A percentile compares a stretch with the other conserved stretches of the same genome.
Conservation (phyloP, 352 stramenopile species). For the Aphanomyces euteiches region DNA sequence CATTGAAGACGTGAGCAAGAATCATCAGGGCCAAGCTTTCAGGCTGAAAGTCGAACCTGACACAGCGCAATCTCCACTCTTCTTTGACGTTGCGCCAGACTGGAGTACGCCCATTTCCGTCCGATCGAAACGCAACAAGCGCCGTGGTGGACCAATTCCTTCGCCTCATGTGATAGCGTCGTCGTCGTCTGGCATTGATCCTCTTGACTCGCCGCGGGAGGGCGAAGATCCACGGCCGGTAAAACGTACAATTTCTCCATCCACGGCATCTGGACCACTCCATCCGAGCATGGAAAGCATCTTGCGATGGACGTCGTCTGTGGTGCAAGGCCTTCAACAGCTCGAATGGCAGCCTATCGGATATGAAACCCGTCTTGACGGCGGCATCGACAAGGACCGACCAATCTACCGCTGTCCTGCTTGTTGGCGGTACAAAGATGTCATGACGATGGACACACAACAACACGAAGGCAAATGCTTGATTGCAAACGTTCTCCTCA, state of each 20-base stretch:
- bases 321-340: conserved; percentile 73
- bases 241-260: conserved; percentile 14
- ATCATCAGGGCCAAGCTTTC: conserved; percentile 95
- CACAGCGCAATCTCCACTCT: conserved; percentile 79
- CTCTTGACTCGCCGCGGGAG: conserved; percentile 2
- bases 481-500: conserved; percentile 76
- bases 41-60: conserved; percentile 88
- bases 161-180: neutral
- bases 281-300: conserved; percentile 71
- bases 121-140: conserved; percentile 93
- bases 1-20: conserved; percentile 96
- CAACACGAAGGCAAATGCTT: conserved; percentile 81
- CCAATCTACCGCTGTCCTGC: conserved; percentile 79
- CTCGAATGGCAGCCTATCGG: conserved; percentile 78
- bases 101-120: conserved; percentile 90
- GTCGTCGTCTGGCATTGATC: conserved; percentile 3
- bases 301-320: conserved; percentile 60
- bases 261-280: conserved; percentile 41
- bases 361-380: conserved; percentile 73
- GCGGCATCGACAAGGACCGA: conserved; percentile 59
- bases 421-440: conserved; percentile 81
- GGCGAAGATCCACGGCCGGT: neutral
- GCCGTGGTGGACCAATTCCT: conserved; percentile 39
- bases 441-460: conserved; percentile 78
- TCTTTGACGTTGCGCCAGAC: conserved; percentile 88